Conservation (phyloP, 805 yeast genomes). For the Kodamaea neixiangensis region DNA sequence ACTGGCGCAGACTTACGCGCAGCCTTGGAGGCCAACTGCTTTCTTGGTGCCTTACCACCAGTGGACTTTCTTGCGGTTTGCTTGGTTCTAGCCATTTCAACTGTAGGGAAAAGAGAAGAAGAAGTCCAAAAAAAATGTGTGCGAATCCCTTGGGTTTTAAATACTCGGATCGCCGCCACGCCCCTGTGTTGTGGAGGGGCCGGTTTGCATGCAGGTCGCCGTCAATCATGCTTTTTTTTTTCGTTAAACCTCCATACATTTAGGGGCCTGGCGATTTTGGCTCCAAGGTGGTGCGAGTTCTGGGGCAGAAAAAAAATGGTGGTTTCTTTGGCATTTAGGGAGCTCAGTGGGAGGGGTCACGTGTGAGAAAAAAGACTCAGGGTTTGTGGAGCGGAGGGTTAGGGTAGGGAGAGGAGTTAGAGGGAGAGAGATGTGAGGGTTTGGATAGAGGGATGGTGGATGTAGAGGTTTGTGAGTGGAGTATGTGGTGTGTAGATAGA, state of each 20-base stretch:
- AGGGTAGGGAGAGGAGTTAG: no score
- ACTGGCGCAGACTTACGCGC: constrained; percentile 51
- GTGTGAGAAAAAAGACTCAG: not conserved
- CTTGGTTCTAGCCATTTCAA: constrained; percentile 47
- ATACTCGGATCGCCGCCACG: not conserved
- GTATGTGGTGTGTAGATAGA: no score
- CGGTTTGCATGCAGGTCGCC: not conserved
- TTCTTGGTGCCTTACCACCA: constrained; percentile 53
- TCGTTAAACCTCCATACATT: constrained; percentile 7
- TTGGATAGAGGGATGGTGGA: no score
- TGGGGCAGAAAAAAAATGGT: constrained; percentile 5
- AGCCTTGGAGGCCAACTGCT: constrained; percentile 50
- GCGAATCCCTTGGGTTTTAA: constrained; percentile 8
- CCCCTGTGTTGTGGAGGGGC: not conserved
- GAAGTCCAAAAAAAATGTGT: constrained; percentile 7
- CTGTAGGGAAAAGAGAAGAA: constrained; percentile 9
- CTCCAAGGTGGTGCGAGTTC: constrained; percentile 1
- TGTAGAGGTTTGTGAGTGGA: no score
- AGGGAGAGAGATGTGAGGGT: no score
- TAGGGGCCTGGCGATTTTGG: constrained; percentile 1
- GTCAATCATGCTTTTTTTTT: constrained; percentile 5
- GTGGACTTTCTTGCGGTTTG: constrained; percentile 52
- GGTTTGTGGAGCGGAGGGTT: no score
- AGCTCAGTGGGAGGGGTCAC: not conserved
- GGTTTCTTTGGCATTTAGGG: not conserved